These are phyloP conservation scores for Syncephalastrum contaminatum DNA, from an alignment of 371 early-diverging fungal species.

Conservation along the genomic window DNA sequence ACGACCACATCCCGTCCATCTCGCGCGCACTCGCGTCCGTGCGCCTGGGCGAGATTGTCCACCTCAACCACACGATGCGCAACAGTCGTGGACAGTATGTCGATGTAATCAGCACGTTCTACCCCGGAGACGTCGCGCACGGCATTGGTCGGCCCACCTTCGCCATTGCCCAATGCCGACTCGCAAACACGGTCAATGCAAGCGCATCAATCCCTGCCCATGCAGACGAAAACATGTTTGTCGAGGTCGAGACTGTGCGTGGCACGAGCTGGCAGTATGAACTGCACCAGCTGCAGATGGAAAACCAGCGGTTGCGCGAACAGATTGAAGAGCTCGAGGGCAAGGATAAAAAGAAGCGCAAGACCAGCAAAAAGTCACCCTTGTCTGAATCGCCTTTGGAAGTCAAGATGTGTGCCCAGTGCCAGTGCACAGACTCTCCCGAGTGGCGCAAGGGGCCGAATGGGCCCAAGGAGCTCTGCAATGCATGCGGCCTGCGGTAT, in stretches of 20 bases:
- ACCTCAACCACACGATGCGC: conserved; percentile 39
- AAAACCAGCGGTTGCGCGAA: conserved; percentile 33
- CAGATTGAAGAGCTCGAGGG: conserved; percentile 32
- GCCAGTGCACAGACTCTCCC: conserved; percentile 76
- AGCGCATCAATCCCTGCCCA: conserved; percentile 21
- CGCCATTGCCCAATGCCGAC: conserved; percentile 39
- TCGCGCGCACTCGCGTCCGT: conserved; percentile 50
- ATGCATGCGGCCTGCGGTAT: conserved; percentile 80
- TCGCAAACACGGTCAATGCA: conserved; percentile 11
- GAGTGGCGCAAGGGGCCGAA: conserved; percentile 85
- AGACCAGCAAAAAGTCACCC: conserved; percentile 23
- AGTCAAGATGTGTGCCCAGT: conserved; percentile 49
- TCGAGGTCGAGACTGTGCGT: conserved; percentile 35
- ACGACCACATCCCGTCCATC: conserved; percentile 48
- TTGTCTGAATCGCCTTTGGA: conserved; percentile 5
- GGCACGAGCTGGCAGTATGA: conserved; percentile 52
- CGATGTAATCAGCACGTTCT: conserved; percentile 44
- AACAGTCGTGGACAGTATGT: conserved; percentile 42
- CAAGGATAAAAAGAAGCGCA: conserved; percentile 16
- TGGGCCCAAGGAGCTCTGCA: conserved; percentile 81
- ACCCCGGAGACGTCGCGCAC: conserved; percentile 39
- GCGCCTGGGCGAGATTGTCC: conserved; percentile 40
- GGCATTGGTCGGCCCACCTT: conserved; percentile 32
- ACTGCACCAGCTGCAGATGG: conserved; percentile 42
- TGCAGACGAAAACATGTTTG: conserved; percentile 26